Evolutionary conservation across 176 grass and related monocot genomes (phyloP), one percentile per base, ranked within the genome.

Genomic region (Musa schizocarpa): DNA sequence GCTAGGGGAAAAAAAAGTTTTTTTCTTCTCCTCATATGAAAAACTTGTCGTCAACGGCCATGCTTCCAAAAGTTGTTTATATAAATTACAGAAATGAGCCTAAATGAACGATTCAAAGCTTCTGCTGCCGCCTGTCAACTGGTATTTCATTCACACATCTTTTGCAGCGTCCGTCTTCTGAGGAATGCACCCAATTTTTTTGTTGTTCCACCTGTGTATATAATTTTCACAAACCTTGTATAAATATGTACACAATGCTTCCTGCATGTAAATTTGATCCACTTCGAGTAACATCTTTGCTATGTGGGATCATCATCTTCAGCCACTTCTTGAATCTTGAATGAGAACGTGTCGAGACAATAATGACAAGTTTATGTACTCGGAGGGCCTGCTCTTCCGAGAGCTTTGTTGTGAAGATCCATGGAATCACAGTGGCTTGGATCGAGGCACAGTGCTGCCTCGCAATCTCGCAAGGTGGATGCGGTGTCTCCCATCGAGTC

Each of bases 381-480:
- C 26, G 74, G 72, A 1, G 82, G 73, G 20, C 85, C 86, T 43
- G 74, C 43, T 83, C 64, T 86, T 20, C 3, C 59, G 65, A 79
- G 76, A 52, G 86, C 94, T 77, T 85, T 93, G 62, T 79, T 88
- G 88, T 98, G 91, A 12, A 98, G 86, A 29, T 91, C 90, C 49
- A 98, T 77, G 9, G 94, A 93, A 65, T 98, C 94, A 12, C 83
- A 83, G 63, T 98, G 84, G 16, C 82, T 62, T 4, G 94, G 82
- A 53, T 93, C 88, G 27, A 93, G 88, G 75, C 90, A 98, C 9
- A 98, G 86, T 25, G 94, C 86, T 0, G 94, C 90, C 83, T 98
- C 88, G 72, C 90, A 98, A 82, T 98, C 94, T 13, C 88, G 84
- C 54, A 89, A 16, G 17, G 90, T 81, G 76, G 59, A 80, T 48